Evolutionary conservation across 2,329 filamentous ascomycete species (phyloP).

Genomic region (Xylaria sp.): DNA sequence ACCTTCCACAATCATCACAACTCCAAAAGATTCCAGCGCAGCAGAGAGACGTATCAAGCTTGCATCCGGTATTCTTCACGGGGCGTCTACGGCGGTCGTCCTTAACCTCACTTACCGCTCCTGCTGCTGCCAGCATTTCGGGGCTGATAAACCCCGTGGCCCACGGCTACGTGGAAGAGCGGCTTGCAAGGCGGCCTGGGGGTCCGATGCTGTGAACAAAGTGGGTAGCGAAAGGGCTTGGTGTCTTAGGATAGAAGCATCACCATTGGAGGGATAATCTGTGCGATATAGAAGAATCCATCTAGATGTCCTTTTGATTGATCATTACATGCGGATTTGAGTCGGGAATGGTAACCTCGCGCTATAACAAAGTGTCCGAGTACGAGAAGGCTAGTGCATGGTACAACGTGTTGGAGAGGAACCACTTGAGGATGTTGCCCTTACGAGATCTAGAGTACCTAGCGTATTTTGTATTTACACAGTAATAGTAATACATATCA

Average conservation of each 20-base stretch:
- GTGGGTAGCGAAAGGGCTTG: background rate
- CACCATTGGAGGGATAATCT: background rate
- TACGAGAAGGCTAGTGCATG: background rate
- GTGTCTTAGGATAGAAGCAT: too few relatives aligned
- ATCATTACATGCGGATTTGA: background rate
- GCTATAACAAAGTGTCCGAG: background rate
- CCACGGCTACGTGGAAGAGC: conserved; percentile 65
- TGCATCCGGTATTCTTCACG: conserved; percentile 83
- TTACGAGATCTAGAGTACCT: conserved; percentile 4
- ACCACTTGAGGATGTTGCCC: background rate
- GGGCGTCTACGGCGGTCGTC: conserved; percentile 67
- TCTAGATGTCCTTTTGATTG: background rate
- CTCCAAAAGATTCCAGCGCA: background rate
- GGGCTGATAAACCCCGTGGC: conserved; percentile 61
- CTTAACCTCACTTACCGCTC: conserved; percentile 46
- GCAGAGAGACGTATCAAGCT: conserved; percentile 60
- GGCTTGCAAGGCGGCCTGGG: conserved; percentile 43
- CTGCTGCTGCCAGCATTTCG: background rate
- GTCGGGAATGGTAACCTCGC: background rate
- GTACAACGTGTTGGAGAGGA: background rate
- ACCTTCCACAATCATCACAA: conserved; percentile 12
- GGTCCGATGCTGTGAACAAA: conserved; percentile 52
- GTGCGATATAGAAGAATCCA: background rate
- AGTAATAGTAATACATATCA: conserved; percentile 35
- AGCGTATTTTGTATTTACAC: conserved; percentile 39